Conservation (phyloP, 2,329 filamentous ascomycete genomes). For the Fusarium paranaense region DNA sequence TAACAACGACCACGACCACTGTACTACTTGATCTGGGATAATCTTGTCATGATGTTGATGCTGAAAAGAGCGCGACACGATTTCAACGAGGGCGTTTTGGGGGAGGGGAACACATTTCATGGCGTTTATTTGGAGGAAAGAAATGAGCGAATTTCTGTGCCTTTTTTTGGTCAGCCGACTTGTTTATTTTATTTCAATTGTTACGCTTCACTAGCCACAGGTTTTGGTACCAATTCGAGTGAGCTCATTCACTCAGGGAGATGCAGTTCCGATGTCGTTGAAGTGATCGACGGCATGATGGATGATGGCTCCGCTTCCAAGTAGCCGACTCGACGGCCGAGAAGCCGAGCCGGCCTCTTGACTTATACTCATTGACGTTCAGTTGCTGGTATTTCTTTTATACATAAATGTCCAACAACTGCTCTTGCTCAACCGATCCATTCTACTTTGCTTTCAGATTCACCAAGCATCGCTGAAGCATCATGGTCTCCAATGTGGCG, state of each 20-base stretch:
- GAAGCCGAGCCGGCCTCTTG: neutral
- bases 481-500: neutral
- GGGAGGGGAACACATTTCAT: neutral
- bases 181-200: neutral
- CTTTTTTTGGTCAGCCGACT: neutral
- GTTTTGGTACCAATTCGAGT: neutral
- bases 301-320: neutral
- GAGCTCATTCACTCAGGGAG: neutral
- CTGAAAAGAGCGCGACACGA: neutral
- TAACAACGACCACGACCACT: neutral
- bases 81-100: slow-evolving; percentile 23
- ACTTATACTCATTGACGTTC: neutral
- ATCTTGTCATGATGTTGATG: neutral
- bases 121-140: slow-evolving; percentile 11
- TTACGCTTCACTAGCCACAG: slow-evolving; percentile 21
- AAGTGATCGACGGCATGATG: neutral
- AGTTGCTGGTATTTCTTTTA: neutral
- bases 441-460: neutral
- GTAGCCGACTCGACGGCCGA: neutral
- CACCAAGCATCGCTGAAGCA: neutral
- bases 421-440: accelerated
- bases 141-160: slow-evolving; percentile 16
- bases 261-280: neutral
- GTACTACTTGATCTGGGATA: neutral
- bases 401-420: neutral